Evolutionary conservation across 768 basidiomycete genomes (phyloP), one percentile per base, ranked within the genome.

Genomic region (Nidularia pulvinata): DNA sequence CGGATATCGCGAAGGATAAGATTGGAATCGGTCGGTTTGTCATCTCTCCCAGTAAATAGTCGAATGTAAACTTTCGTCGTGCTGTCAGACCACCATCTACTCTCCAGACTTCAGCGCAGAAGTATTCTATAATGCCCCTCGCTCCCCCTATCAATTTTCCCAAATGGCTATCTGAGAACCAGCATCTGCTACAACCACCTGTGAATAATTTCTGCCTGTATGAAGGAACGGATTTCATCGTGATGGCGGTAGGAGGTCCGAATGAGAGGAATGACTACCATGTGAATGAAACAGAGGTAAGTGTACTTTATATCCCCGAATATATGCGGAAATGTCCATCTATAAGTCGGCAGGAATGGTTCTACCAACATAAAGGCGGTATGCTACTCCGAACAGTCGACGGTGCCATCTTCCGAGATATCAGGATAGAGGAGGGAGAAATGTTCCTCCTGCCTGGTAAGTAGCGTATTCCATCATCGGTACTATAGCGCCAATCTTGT

Each of bases 241-340:
- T 96, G n/a, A 98, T 99, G 96, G 92, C 82, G 5, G 86, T 98
- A 22, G 95, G 97, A 7, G 97, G 96, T 0, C 96, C 96, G 0
- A 99, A 99, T 65, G 86, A 93, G 65, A 77, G 96, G 37, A 90
- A 90, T 50, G 95, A 97, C 70, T 98, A 94, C 64, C 96, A 98
- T 69, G 73, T 97, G 43, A 98, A 98, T 67, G 86, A 97, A 71
- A 98, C 95, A 1, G 94, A 97, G 80, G 90, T 88, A 47, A 30
- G 25, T 30, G 4, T 30, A 30, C 25, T 30, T 30, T 30, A 30
- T 30, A 30, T 30, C 25, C 25, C 25, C 3, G 25, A 30, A 4
- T 4, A 30, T 30, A 3, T 30, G 25, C 25, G 25, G 25, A 30
- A 30, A 30, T 30, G 25, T 30, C 25, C 45, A 75, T 57, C 33